phyloP scores from a whole-genome alignment of 345 rosid species.

The Citrus inodora region DNA sequence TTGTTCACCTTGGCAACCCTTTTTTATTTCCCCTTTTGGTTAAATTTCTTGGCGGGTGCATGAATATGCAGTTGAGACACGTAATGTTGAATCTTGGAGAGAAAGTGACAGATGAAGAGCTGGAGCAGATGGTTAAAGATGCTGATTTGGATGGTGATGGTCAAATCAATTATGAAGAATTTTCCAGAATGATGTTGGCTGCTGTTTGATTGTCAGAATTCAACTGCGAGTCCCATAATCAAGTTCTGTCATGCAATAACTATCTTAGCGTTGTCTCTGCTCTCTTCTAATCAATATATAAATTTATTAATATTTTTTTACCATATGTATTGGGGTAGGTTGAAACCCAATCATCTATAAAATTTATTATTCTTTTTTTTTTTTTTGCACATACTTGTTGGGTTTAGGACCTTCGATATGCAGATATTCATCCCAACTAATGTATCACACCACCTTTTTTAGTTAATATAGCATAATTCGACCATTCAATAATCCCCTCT shows the following conservation, averaged over 20 bases:
- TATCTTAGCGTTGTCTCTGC: too few relatives aligned
- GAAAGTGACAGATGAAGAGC: slow-evolving; percentile 49
- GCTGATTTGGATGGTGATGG: slow-evolving; percentile 72
- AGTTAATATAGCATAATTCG: too few relatives aligned
- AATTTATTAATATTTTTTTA: too few relatives aligned
- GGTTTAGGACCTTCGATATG: too few relatives aligned
- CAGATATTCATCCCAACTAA: too few relatives aligned
- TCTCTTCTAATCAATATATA: background rate
- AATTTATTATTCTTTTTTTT: too few relatives aligned
- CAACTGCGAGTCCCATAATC: background rate
- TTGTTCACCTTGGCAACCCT: background rate
- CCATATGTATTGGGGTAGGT: too few relatives aligned
- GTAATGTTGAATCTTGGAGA: slow-evolving; percentile 57
- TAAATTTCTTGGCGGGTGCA: background rate
- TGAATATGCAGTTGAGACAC: slow-evolving; percentile 40
- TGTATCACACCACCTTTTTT: too few relatives aligned
- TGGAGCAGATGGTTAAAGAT: slow-evolving; percentile 46
- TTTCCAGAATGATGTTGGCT: slow-evolving; percentile 65
- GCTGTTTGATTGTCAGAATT: slow-evolving; percentile 19
- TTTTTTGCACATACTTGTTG: too few relatives aligned
- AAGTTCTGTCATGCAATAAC: background rate
- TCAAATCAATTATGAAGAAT: slow-evolving; percentile 60
- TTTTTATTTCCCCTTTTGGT: background rate
- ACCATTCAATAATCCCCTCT: too few relatives aligned
- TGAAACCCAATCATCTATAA: too few relatives aligned